phyloP scores from a whole-genome alignment of 257 asterid genomes.

The Handroanthus guayacan region DNA sequence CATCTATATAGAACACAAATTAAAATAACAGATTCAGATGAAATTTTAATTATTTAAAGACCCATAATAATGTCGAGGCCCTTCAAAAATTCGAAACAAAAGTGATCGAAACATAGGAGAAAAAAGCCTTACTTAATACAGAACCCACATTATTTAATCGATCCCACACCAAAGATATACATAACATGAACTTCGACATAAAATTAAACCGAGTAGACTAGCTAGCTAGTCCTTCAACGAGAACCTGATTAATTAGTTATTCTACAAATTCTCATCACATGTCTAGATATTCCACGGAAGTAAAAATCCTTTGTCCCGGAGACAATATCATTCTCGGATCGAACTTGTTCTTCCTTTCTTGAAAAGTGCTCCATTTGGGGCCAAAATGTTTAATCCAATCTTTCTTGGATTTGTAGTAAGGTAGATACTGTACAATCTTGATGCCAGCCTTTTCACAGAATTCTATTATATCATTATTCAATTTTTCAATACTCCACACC shows the following conservation, averaged over 20 bases:
- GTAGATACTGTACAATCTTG: constrained; percentile 58
- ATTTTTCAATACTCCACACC: constrained; percentile 29
- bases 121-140: too few species aligned
- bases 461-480: constrained; percentile 46
- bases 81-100: too few species aligned
- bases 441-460: constrained; percentile 48
- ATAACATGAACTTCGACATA: not conserved
- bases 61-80: too few species aligned
- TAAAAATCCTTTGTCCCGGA: constrained; percentile 54
- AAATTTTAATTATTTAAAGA: too few species aligned
- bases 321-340: constrained; percentile 62
- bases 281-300: not conserved
- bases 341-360: constrained; percentile 44
- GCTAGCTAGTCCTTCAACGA: not conserved
- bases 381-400: constrained; percentile 66
- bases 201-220: not conserved
- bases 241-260: not conserved
- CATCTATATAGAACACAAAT: too few species aligned
- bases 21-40: too few species aligned
- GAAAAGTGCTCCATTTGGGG: constrained; percentile 53
- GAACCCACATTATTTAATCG: too few species aligned
- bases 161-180: not conserved
- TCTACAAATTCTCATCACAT: constrained; percentile 21
- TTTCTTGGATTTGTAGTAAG: constrained; percentile 48
- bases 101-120: too few species aligned